phyloP scores from a whole-genome alignment of 2,329 filamentous ascomycete genomes.

The Neofusicoccum laricinum region DNA sequence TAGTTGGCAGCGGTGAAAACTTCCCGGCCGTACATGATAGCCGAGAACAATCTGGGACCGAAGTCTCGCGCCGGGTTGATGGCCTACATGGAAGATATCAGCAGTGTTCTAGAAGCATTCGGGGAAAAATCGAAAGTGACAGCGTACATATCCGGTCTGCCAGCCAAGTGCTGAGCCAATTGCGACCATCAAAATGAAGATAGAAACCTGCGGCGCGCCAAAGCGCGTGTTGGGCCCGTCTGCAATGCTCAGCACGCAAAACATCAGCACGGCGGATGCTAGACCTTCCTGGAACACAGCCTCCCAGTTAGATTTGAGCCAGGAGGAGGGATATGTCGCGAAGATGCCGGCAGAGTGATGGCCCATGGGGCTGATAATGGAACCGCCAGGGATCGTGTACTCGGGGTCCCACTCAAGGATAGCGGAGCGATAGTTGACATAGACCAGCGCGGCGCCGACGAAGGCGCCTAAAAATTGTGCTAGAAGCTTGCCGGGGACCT shows the following conservation, averaged over 20 bases:
- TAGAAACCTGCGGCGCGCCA: constrained; percentile 33
- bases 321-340: constrained; percentile 66
- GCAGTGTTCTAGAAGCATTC: background rate
- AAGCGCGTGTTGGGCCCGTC: constrained; percentile 47
- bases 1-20: constrained; percentile 67
- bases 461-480: constrained; percentile 68
- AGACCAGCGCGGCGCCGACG: constrained; percentile 49
- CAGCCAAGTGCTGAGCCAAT: constrained; percentile 72
- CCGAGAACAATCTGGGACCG: constrained; percentile 64
- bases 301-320: constrained; percentile 61
- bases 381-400: constrained; percentile 57
- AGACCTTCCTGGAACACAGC: constrained; percentile 73
- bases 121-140: too few relatives aligned
- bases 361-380: constrained; percentile 56
- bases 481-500: constrained; percentile 64
- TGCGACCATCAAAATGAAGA: constrained; percentile 72
- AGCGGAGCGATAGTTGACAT: constrained; percentile 50
- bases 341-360: constrained; percentile 69
- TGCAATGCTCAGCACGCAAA: constrained; percentile 68
- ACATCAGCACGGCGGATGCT: constrained; percentile 66
- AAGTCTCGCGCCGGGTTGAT: constrained; percentile 74
- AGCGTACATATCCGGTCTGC: constrained; percentile 53
- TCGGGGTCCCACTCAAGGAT: constrained; percentile 54
- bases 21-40: constrained; percentile 64
- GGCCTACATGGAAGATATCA: constrained; percentile 55